Conservation (phyloP, 2,329 filamentous ascomycete genomes). For the Colletotrichum chlorophyti region DNA sequence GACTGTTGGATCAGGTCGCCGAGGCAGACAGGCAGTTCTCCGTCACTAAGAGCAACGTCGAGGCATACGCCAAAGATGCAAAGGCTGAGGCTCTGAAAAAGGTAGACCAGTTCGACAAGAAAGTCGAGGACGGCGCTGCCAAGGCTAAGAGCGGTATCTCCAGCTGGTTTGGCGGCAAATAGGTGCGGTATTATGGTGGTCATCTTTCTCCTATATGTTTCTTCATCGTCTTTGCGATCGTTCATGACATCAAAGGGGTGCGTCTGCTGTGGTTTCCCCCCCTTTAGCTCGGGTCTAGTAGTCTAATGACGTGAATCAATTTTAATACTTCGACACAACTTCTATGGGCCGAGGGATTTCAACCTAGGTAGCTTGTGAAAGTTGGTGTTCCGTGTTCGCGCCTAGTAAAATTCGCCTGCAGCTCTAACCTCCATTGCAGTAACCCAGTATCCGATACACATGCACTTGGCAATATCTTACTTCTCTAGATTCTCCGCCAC, state of each 20-base stretch:
- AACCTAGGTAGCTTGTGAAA: background rate
- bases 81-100: conserved; percentile 72
- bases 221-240: background rate
- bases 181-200: conserved; percentile 11
- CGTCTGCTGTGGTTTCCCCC: conserved; percentile 7
- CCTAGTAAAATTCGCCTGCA: background rate
- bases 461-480: conserved; percentile 17
- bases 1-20: conserved; percentile 55
- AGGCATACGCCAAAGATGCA: conserved; percentile 67
- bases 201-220: background rate
- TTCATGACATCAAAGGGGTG: conserved; percentile 1
- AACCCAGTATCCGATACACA: background rate
- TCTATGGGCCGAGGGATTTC: background rate
- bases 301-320: conserved; percentile 6
- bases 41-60: conserved; percentile 66
- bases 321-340: conserved; percentile 4
- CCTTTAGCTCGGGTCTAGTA: conserved; percentile 7
- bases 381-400: background rate
- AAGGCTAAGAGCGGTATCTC: conserved; percentile 87
- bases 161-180: conserved; percentile 81
- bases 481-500: conserved; percentile 63
- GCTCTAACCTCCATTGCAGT: background rate
- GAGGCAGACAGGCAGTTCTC: conserved; percentile 69
- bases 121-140: conserved; percentile 76
- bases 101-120: conserved; percentile 83